Conservation (phyloP, 495 filamentous ascomycete species). For the Penicillium samsonianum region DNA sequence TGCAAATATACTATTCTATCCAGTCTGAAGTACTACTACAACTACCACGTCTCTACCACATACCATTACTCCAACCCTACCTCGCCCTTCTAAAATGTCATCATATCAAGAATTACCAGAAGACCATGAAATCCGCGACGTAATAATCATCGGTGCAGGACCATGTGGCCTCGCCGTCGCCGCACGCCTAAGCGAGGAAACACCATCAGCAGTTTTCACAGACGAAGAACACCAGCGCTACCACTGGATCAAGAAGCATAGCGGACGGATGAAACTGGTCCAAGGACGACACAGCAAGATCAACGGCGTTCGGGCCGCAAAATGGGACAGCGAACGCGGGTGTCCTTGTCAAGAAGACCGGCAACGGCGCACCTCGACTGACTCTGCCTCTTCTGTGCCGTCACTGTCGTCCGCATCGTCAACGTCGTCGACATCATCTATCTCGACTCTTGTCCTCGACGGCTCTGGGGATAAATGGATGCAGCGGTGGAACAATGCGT, state of each 20-base stretch:
- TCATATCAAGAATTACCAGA: neutral
- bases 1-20: neutral
- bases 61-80: neutral
- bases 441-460: constrained; percentile 53
- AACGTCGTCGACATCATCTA: constrained; percentile 32
- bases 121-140: constrained; percentile 47
- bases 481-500: constrained; percentile 57
- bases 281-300: constrained; percentile 32
- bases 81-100: neutral
- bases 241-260: constrained; percentile 62
- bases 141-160: constrained; percentile 64
- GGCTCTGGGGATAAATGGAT: constrained; percentile 55
- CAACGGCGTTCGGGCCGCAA: constrained; percentile 34
- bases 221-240: constrained; percentile 66
- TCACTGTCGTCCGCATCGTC: constrained; percentile 25
- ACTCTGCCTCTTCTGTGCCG: constrained; percentile 30
- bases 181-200: constrained; percentile 58
- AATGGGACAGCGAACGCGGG: constrained; percentile 29
- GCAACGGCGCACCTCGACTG: constrained; percentile 28
- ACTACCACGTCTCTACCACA: neutral
- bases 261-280: constrained; percentile 46
- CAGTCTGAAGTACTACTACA: neutral
- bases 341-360: constrained; percentile 20
- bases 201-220: constrained; percentile 64
- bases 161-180: constrained; percentile 64